Conservation (phyloP, 345 rosid genomes). For the Citrus medica region DNA sequence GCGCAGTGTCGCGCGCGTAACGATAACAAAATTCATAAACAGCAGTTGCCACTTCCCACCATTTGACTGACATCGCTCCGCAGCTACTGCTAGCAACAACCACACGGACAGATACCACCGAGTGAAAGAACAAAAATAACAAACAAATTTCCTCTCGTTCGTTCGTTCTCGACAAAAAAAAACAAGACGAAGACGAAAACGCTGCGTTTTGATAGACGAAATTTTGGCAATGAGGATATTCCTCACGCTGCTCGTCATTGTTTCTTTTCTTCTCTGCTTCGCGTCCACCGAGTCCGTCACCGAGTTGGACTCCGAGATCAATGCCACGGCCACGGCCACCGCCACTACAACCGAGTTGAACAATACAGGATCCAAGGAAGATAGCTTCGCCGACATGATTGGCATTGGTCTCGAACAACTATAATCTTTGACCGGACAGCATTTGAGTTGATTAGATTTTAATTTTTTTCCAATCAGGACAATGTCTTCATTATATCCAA, state of each 20-base stretch:
- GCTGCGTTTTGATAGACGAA: no score
- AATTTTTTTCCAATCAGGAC: conserved; percentile 48
- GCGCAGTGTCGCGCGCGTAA: background rate
- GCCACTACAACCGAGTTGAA: no score
- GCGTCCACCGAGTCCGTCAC: no score
- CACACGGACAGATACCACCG: background rate
- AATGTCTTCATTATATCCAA: conserved; percentile 95
- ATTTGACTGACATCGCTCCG: conserved; percentile 1
- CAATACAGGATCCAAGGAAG: no score
- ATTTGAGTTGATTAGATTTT: background rate
- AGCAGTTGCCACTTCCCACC: background rate
- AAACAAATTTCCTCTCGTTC: no score
- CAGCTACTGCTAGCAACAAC: background rate
- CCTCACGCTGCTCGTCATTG: no score
- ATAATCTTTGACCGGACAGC: background rate
- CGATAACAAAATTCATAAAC: no score
- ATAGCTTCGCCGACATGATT: background rate
- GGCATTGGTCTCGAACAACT: background rate
- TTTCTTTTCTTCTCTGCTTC: no score
- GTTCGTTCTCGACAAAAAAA: background rate
- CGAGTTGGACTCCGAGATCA: no score
- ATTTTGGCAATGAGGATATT: no score
- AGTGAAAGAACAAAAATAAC: background rate
- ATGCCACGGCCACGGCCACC: no score
- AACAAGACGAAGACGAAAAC: no score